phyloP scores from a whole-genome alignment of 2,329 filamentous ascomycete species.

The Rutstroemia sp. region DNA sequence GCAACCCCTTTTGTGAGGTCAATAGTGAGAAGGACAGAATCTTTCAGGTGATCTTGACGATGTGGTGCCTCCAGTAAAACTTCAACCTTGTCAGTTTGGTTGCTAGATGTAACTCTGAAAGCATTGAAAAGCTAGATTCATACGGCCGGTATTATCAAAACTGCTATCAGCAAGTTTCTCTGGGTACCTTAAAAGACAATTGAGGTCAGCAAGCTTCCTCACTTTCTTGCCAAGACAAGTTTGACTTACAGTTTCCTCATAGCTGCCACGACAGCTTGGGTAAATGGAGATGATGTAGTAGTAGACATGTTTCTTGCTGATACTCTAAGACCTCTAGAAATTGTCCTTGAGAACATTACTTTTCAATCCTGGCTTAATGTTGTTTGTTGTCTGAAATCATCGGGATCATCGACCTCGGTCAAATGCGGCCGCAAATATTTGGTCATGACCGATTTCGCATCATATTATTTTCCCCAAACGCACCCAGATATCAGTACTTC shows the following conservation, averaged over 20 bases:
- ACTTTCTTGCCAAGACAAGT: background rate
- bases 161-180: slow-evolving; percentile 80
- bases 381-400: background rate
- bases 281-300: slow-evolving; percentile 38
- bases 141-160: slow-evolving; percentile 91
- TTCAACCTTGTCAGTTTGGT: slow-evolving; percentile 28
- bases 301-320: slow-evolving; percentile 19
- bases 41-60: slow-evolving; percentile 48
- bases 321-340: slow-evolving; percentile 12
- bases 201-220: background rate
- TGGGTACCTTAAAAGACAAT: slow-evolving; percentile 58
- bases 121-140: slow-evolving; percentile 11
- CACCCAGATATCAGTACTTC: background rate
- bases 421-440: slow-evolving; percentile 11
- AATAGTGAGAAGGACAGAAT: slow-evolving; percentile 74
- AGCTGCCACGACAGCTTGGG: slow-evolving; percentile 61
- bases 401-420: background rate
- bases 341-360: slow-evolving; percentile 17
- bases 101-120: background rate
- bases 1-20: slow-evolving; percentile 86
- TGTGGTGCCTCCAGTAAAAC: slow-evolving; percentile 65
- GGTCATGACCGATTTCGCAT: slow-evolving; percentile 4
- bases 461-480: background rate
- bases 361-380: slow-evolving; percentile 2
- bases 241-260: slow-evolving; percentile 71